phyloP scores from a whole-genome alignment of 257 asterid species.

The Prunella vulgaris region DNA sequence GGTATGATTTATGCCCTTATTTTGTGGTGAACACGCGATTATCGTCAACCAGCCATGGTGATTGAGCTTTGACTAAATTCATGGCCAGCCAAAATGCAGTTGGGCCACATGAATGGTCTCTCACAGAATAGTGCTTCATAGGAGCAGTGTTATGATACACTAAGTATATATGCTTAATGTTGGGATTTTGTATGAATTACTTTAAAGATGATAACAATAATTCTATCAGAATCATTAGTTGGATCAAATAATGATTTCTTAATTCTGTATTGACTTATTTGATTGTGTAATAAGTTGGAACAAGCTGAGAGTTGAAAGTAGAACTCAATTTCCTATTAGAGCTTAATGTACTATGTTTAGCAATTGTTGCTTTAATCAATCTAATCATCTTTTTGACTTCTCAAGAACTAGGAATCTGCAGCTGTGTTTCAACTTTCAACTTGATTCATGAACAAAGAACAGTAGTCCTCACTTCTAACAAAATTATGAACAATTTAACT shows the following conservation, averaged over 20 bases:
- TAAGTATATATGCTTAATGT: background rate
- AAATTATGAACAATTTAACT: background rate
- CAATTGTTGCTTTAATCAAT: background rate
- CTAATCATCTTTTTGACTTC: background rate
- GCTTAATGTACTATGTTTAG: background rate
- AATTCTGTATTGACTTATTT: background rate
- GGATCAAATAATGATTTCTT: background rate
- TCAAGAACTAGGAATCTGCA: background rate
- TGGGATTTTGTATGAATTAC: background rate
- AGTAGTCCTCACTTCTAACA: background rate
- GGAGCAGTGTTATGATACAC: background rate
- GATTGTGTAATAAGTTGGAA: background rate
- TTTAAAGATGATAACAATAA: background rate
- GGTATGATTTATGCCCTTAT: slow-evolving; percentile 24
- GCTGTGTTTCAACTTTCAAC: background rate
- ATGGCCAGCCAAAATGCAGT: slow-evolving; percentile 37
- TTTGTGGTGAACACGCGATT: slow-evolving; percentile 31
- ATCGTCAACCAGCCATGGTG: slow-evolving; percentile 14
- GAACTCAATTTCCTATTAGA: too few species aligned
- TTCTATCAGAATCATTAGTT: background rate
- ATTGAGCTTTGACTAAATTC: slow-evolving; percentile 32
- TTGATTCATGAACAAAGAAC: background rate
- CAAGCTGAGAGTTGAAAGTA: background rate
- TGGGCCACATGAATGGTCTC: background rate
- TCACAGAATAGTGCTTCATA: background rate